Conservation (phyloP, 768 basidiomycete species). For the Lactarius vividus region DNA sequence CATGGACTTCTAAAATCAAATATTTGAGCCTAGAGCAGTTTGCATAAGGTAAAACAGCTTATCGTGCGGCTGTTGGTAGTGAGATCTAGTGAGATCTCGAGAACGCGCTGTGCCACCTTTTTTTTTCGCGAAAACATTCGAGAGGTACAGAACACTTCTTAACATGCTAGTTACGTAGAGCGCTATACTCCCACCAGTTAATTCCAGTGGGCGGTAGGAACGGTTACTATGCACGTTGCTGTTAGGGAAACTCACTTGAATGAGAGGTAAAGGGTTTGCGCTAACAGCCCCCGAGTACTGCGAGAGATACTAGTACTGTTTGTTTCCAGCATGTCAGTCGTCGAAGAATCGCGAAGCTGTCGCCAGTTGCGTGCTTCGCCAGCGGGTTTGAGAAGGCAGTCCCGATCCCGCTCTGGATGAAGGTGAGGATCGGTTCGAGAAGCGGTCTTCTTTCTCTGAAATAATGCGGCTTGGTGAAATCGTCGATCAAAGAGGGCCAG, state of each 20-base stretch:
- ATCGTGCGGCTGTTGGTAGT: not conserved
- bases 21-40: not conserved
- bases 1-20: conserved; percentile 1
- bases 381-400: not conserved
- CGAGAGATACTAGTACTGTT: not conserved
- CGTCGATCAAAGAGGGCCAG: conserved; percentile 18
- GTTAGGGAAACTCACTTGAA: not conserved
- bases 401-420: conserved; percentile 11
- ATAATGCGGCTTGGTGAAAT: conserved; percentile 12
- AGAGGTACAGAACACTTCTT: not conserved
- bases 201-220: not conserved
- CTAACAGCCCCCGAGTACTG: not conserved
- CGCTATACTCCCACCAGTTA: not conserved
- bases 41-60: not conserved
- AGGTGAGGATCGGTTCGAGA: conserved; percentile 18
- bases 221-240: not conserved
- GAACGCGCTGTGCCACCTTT: not conserved
- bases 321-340: not conserved
- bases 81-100: not conserved
- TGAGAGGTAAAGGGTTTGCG: not conserved
- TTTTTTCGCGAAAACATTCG: not conserved
- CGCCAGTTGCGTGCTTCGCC: not conserved
- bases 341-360: not conserved
- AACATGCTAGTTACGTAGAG: not conserved
- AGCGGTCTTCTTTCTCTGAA: not conserved